Percentiles rank a stretch among this genome's conserved stretches.
Evolutionary conservation across 208 protist species (phyloP).

Genomic region (Leishmania braziliensis): DNA sequence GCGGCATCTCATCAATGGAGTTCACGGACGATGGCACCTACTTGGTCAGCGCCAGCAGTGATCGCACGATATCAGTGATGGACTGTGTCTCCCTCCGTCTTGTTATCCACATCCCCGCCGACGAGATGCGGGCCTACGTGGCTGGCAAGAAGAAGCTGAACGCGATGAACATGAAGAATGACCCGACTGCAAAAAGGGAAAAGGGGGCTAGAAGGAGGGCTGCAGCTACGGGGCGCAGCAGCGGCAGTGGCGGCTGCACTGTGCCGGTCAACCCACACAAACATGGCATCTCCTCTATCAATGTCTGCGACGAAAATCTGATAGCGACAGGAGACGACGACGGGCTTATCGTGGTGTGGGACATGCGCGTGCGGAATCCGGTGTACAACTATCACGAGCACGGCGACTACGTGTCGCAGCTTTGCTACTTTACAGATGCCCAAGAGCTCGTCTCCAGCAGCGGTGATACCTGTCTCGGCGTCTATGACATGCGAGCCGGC

Average conservation of each 20-base stretch:
- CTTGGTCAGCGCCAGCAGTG: slow-evolving; percentile 80
- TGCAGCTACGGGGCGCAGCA: slow-evolving; percentile 7
- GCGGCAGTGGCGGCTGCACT: not conserved
- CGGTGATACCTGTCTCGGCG: slow-evolving; percentile 86
- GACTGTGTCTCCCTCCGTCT: slow-evolving; percentile 77
- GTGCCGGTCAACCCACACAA: slow-evolving; percentile 81
- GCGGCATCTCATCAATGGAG: slow-evolving; percentile 77
- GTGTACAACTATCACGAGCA: slow-evolving; percentile 85
- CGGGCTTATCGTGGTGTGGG: slow-evolving; percentile 85
- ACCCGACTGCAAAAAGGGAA: slow-evolving; percentile 9
- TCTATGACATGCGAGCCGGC: slow-evolving; percentile 76
- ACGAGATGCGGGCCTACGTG: slow-evolving; percentile 24
- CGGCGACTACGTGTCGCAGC: slow-evolving; percentile 89
- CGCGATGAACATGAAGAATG: slow-evolving; percentile 43
- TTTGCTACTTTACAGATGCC: slow-evolving; percentile 89
- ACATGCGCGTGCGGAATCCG: slow-evolving; percentile 78
- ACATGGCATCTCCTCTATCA: slow-evolving; percentile 81
- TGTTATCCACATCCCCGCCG: slow-evolving; percentile 68
- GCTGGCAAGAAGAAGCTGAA: slow-evolving; percentile 40
- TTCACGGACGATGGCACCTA: slow-evolving; percentile 89
- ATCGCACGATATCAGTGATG: slow-evolving; percentile 79
- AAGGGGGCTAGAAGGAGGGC: slow-evolving; percentile 14
- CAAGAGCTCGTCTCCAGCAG: slow-evolving; percentile 85
- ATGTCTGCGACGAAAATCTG: slow-evolving; percentile 85
- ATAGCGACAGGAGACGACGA: slow-evolving; percentile 90